These are phyloP conservation scores for Paecilomyces fulvus DNA, from an alignment of 2,329 filamentous ascomycete species.

Conservation along the genomic window DNA sequence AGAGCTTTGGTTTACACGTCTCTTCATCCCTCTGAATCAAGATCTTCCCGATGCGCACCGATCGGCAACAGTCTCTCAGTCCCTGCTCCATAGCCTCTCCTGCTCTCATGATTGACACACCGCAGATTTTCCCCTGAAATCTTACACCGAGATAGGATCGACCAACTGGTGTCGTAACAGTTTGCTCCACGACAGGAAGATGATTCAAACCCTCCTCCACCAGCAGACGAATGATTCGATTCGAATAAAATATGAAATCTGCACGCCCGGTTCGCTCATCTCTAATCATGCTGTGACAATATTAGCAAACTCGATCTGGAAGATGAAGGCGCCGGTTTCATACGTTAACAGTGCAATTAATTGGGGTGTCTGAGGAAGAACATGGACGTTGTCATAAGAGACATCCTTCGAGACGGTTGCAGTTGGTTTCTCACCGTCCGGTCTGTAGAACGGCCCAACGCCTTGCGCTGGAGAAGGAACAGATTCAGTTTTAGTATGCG, in stretches of 20 bases:
- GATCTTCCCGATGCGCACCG: constrained; percentile 97
- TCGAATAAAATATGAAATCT: constrained; percentile 99
- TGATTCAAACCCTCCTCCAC: constrained; percentile 98
- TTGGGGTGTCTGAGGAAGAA: constrained; percentile 87
- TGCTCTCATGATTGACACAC: constrained; percentile 96
- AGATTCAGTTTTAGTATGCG: constrained; percentile 17
- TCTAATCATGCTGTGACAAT: constrained; percentile 70
- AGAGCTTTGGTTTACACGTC: constrained; percentile 81
- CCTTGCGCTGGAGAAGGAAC: constrained; percentile 49
- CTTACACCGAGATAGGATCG: constrained; percentile 80
- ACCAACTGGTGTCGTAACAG: constrained; percentile 84
- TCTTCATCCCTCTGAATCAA: constrained; percentile 96
- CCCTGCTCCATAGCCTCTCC: constrained; percentile 99
- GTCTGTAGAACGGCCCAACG: constrained; percentile 72
- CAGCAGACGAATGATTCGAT: constrained; percentile 90
- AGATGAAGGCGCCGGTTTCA: constrained; percentile 34
- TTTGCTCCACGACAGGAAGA: constrained; percentile 79
- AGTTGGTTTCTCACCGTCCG: constrained; percentile 68
- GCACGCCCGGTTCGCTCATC: constrained; percentile 82
- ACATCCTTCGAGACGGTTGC: constrained; percentile 83
- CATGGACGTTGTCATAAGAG: constrained; percentile 76
- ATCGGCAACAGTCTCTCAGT: constrained; percentile 88
- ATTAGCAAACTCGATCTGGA: constrained; percentile 3
- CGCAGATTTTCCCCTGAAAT: constrained; percentile 97
- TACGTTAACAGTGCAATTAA: constrained; percentile 96